Evolutionary conservation across 306 rosid genomes (phyloP).

Genomic region (Acacia melanoxylon): DNA sequence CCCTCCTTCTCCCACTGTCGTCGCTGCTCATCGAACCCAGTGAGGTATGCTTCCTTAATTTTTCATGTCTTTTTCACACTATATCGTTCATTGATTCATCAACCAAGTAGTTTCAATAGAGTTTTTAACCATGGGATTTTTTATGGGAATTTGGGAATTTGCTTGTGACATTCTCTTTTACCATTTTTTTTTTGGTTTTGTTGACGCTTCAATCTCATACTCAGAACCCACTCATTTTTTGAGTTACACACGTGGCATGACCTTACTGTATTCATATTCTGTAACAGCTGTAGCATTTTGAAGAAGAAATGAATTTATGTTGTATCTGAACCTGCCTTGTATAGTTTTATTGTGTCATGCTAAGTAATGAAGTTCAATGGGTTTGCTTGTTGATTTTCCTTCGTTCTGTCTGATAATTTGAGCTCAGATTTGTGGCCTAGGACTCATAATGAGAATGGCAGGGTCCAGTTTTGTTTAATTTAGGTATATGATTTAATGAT

Average conservation of each 20-base stretch:
- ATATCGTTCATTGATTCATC: too few species aligned
- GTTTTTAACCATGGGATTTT: too few species aligned
- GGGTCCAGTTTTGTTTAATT: not conserved
- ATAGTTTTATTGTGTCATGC: not conserved
- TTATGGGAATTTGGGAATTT: not conserved
- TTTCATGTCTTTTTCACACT: too few species aligned
- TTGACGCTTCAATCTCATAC: not conserved
- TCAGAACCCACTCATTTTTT: not conserved
- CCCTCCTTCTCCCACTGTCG: too few species aligned
- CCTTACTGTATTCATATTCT: not conserved
- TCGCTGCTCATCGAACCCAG: too few species aligned
- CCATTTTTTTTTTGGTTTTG: constrained; percentile 17
- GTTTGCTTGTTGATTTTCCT: not conserved
- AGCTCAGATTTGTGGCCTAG: not conserved
- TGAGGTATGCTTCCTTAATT: too few species aligned
- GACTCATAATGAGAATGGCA: not conserved
- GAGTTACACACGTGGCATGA: not conserved
- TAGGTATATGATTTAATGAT: not conserved
- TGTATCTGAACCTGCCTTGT: not conserved
- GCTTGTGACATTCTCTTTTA: not conserved
- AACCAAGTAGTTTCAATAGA: too few species aligned
- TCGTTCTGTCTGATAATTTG: not conserved
- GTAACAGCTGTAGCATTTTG: constrained; percentile 14
- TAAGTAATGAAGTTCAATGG: not conserved
- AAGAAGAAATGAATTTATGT: constrained; percentile 23